phyloP scores from a whole-genome alignment of 2,329 filamentous ascomycete species.

The Lasiodiplodia gonubiensis region DNA sequence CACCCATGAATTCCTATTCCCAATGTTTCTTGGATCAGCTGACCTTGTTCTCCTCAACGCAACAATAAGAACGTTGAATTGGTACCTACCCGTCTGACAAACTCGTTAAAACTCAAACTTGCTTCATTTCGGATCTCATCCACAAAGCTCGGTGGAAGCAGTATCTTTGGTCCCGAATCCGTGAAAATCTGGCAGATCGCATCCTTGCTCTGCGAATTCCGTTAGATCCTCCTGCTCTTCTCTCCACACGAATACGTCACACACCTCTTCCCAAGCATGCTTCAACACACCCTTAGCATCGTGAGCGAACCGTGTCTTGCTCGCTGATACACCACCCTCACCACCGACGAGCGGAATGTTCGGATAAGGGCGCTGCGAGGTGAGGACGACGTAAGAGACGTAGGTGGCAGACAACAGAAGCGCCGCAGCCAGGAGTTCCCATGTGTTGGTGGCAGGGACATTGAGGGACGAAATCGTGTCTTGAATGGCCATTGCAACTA shows the following conservation, averaged over 20 bases:
- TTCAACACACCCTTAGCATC: background rate
- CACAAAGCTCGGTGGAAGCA: background rate
- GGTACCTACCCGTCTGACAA: background rate
- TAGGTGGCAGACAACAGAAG: background rate
- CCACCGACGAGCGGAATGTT: background rate
- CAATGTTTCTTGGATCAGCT: background rate
- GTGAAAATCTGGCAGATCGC: conserved; percentile 2
- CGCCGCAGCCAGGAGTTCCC: background rate
- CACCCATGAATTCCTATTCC: background rate
- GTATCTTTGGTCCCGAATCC: background rate
- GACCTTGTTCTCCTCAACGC: background rate
- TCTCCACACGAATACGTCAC: background rate
- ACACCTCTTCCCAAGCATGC: background rate
- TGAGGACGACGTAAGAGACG: background rate
- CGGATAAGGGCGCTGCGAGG: background rate
- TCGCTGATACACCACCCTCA: background rate
- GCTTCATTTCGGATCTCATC: background rate
- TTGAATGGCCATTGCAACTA: background rate
- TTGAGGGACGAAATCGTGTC: background rate
- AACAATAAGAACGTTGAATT: too few relatives aligned
- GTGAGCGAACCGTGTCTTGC: background rate
- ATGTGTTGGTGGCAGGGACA: background rate
- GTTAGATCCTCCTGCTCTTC: background rate
- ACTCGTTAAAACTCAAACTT: background rate
- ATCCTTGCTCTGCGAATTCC: background rate